Evolutionary conservation across 169 alveolate species (phyloP), one percentile per base, ranked within the genome.

Genomic region (Blepharisma undulans): DNA sequence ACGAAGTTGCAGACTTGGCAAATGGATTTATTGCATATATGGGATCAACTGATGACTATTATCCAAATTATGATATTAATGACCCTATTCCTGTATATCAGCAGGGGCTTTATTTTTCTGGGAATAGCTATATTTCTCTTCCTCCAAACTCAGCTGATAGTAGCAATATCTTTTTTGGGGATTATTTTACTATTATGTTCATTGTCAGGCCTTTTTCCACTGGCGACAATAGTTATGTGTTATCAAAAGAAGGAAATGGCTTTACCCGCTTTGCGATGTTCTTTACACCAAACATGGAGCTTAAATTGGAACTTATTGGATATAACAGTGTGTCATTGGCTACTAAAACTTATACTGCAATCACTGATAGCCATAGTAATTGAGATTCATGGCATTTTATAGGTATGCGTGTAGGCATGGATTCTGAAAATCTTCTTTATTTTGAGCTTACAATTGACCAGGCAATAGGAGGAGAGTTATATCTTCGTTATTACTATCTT

Each of bases 121-220:
- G 80, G 7, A 74, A 29, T 6, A 74, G 80, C 80, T 82, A 36
- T 60, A 8, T 82, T 1, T 72, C 5, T 8, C 22, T 82, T 18
- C 89, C 89, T 2, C 89, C 89, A 22, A 82, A 82, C 30, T 12
- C 29, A 21, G 86, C 86, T 25, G 60, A 78, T 78, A n/a, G 10
- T 25, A 78, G 18, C 60, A 12, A 22, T 25, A 6, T 78, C 10
- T 25, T 78, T 7, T 21, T 78, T 12, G 86, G 86, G 7, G 34
- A 78, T 14, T 78, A 27, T 29, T 34, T 27, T 78, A 78, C 66
- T 78, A 29, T 78, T 2, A 29, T 34, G 29, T 27, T 78, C 61
- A 25, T 59, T 1, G 86, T 32, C 34, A 78, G 86, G 16, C 66
- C 60, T 5, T 48, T 3, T 48, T 48, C 12, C 10, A 48, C 66